Percentiles rank a stretch among this genome's conserved stretches.
phyloP scores from a whole-genome alignment of 805 yeast genomes.

The Candida vartiovaarae region DNA sequence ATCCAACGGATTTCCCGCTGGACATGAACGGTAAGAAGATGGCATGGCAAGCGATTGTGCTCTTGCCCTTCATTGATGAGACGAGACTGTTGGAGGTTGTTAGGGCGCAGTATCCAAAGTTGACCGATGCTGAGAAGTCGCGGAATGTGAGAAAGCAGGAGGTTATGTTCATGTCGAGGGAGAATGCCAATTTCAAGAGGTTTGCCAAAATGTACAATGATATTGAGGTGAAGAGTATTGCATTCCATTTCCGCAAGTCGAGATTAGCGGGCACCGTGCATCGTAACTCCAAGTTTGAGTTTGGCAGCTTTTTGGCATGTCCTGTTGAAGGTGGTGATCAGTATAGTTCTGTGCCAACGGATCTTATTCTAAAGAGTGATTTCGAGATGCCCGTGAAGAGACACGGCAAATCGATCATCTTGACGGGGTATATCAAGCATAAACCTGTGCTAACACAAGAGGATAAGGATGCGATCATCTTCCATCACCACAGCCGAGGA shows the following conservation, averaged over 20 bases:
- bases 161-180: conserved; percentile 58
- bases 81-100: conserved; percentile 62
- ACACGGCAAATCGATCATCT: conserved; percentile 69
- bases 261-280: conserved; percentile 54
- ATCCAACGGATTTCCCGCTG: conserved; percentile 80
- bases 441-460: conserved; percentile 53
- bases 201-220: conserved; percentile 23
- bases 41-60: conserved; percentile 93
- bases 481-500: conserved; percentile 29
- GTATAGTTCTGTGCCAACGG: conserved; percentile 34
- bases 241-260: conserved; percentile 42
- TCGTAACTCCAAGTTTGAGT: conserved; percentile 27
- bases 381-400: conserved; percentile 56
- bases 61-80: conserved; percentile 88
- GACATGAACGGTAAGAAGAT: conserved; percentile 95
- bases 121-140: conserved; percentile 59
- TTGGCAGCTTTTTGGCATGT: conserved; percentile 26
- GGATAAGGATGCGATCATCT: conserved; percentile 56
- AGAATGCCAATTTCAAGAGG: conserved; percentile 40
- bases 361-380: conserved; percentile 35
- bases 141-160: conserved; percentile 71
- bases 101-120: conserved; percentile 48
- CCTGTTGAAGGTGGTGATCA: conserved; percentile 28
- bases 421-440: conserved; percentile 71
- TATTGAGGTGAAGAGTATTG: conserved; percentile 23